Evolutionary conservation across 225 moss, liverwort and hornwort species (phyloP), one percentile per base, ranked within the genome.

Genomic region (Physcomitrellopsis africana): DNA sequence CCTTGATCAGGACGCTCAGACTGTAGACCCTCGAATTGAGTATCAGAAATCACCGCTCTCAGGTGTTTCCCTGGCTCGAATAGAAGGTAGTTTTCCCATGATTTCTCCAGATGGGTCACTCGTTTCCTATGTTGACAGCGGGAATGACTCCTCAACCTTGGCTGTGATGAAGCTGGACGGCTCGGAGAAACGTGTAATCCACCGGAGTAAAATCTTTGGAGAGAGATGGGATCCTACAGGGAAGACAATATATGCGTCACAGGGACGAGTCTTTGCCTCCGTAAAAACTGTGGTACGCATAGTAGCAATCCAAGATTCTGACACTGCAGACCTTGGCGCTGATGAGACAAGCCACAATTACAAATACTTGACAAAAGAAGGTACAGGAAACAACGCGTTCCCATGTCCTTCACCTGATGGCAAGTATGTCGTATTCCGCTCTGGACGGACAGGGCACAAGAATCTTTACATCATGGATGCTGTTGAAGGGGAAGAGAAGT

Each of bases 381-480:
- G 86, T 11, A 81, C 83, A 14, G 15, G 74, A 11, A 96, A 96
- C 72, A 93, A 96, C 63, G 94, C 89, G 2, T 92, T 91, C 49
- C 94, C 96, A 8, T 79, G 89, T 0, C 58, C 88, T 32, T 96
- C 96, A 52, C 91, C 94, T 22, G 92, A 94, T 69, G 96, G 96
- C n/a, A 88, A 80, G 72, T 84, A 86, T 23, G 9, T 94, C 58
- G 96, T 92, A 9, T 96, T 96, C 62, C 92, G 94, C 8, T 96
- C 96, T 1, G 78, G 86, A 10, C 78, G 96, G 24, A 64, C 75
- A 27, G 96, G 94, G 1, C 12, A 88, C 78, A 91, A 88, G 68
- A 96, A 96, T 75, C 79, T 96, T 43, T 96, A 91, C 73, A 79
- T 96, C 17, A 91, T 92, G 92, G 91, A 94, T 71, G 90, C 94